These are phyloP conservation scores for Pyrus communis DNA, from an alignment of 306 rosid genomes.

Conservation along the genomic window DNA sequence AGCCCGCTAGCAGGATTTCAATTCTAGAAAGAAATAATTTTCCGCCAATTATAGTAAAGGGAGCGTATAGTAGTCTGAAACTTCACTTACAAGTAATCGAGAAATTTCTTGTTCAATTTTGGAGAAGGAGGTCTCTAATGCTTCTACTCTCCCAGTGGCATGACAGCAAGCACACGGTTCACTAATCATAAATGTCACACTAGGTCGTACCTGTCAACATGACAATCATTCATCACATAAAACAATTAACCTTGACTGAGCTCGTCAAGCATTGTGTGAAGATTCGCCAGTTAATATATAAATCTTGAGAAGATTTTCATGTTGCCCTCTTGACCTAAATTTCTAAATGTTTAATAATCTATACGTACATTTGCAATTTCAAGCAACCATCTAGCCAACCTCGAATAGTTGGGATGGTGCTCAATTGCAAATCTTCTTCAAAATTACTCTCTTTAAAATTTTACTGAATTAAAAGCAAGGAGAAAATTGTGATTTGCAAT, in stretches of 20 bases:
- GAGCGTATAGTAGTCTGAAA: neutral
- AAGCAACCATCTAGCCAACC: constrained; percentile 3
- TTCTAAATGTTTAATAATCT: neutral
- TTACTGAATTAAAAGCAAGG: neutral
- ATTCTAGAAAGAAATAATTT: no score
- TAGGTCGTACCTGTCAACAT: constrained; percentile 83
- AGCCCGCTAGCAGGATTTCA: neutral
- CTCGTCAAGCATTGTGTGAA: neutral
- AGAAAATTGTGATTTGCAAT: constrained; percentile 9
- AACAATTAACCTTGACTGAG: neutral
- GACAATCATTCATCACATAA: constrained; percentile 15
- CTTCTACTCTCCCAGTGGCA: constrained; percentile 97
- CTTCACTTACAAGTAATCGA: constrained; percentile 69
- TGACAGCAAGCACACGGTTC: constrained; percentile 93
- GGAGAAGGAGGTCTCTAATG: constrained; percentile 85
- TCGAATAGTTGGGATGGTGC: constrained; percentile 1
- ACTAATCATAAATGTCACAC: constrained; percentile 94
- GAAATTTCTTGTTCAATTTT: constrained; percentile 95
- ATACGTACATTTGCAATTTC: neutral
- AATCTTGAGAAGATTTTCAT: neutral
- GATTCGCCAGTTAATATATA: neutral
- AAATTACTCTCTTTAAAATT: neutral
- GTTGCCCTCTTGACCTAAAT: neutral
- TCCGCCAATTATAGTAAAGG: no score
- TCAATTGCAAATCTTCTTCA: constrained; percentile 7